Evolutionary conservation across 108 stramenopile genomes (phyloP), one percentile per base, ranked within the genome.

Genomic region (Fragilariopsis cylindrus): DNA sequence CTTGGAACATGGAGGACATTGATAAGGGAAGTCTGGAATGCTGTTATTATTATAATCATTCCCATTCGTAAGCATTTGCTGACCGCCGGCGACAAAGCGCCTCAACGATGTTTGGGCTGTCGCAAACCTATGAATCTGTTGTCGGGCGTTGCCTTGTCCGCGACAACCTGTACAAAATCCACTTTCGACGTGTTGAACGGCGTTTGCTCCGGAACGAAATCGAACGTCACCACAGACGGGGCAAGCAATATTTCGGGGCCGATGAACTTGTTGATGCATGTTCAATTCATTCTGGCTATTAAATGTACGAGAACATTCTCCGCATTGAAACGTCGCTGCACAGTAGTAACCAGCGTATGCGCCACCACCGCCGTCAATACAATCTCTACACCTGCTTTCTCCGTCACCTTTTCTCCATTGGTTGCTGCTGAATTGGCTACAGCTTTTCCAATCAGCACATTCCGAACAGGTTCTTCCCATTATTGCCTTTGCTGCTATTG

Each of bases 241-340:
- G 68, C 90, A 92, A 9, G 88, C 70, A 1, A 92, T 83, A 50
- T 80, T 77, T 3, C 86, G 84, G 40, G 90, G 84, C 16, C 90
- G 86, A 75, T 91, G 88, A 5, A 87, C 85, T 66, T 92, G 88
- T 84, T 82, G 86, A 73, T 92, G 90, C 90, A 89, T 89, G 41
- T 88, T 79, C 21, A 92, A 71, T 52, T 85, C 72, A 64, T 92
- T 88, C 47, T 80, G 79, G 8, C 42, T 63, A 50, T 65, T 67
- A 77, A 92, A 89, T 3, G 57, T 42, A 13, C 84, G 81, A 48
- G n/a, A 18, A 56, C 90, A 92, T 65, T 78, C 69, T 4, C 58
- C 47, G 48, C 90, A 92, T 47, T 65, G 56, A 55, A 53, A 80
- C 39, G 47, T 9, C 49, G 66, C 4, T 6, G 48, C 48, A 48